Base-by-base conservation (phyloP, 805 yeast genomes). In the Hyphopichia homilentoma region DNA sequence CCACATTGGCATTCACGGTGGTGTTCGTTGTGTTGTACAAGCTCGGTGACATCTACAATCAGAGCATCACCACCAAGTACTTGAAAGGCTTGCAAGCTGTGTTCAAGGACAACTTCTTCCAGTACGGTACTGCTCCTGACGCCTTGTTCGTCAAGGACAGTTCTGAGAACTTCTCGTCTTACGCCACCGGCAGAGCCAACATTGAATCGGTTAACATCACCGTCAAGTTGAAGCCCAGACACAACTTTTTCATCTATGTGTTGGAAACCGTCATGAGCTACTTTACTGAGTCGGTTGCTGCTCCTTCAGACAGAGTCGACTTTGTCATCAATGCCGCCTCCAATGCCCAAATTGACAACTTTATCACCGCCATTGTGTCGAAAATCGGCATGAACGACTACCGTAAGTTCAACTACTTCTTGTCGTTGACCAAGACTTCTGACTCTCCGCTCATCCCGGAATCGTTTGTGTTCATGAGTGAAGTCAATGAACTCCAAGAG, bases 181-280 rank as follows among this genome's bases (percentile, higher is more conserved):
- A 86, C 55, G 95, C 96, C 26, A 75, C 95, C 36, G 98, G 98
- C 40, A 80, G 98, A 58, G 65, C 77, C 38, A 81, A 86, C 56
- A 72, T 93, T 39, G 77, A 77, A 39, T 70, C 75, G 35, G 61
- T 88, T 36, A 62, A 72, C 36, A 68, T 81, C 29, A 76, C 72
- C 41, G 68, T 88, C 54, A 73, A 71, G 35, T 68, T 89, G 58
- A 68, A 76, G 40, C 77, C 94, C 39, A 81, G 97, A 67, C 89
- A 86, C 56, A 90, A 89, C 60, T 48, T 82, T 18, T 65, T 86
- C 43, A 65, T 83, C 38, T 74, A 83, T 73, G 22, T 73, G 12
- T 58, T 79, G 59, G 97, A 93, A 59, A 54, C 60, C 31, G 48
- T 77, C 12, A 51, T 85, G 45, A 72, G 84, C 6, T 68, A 70